Evolutionary conservation across 352 stramenopile genomes (phyloP), one percentile per base, ranked within the genome.

Genomic region (Phytophthora idaei): DNA sequence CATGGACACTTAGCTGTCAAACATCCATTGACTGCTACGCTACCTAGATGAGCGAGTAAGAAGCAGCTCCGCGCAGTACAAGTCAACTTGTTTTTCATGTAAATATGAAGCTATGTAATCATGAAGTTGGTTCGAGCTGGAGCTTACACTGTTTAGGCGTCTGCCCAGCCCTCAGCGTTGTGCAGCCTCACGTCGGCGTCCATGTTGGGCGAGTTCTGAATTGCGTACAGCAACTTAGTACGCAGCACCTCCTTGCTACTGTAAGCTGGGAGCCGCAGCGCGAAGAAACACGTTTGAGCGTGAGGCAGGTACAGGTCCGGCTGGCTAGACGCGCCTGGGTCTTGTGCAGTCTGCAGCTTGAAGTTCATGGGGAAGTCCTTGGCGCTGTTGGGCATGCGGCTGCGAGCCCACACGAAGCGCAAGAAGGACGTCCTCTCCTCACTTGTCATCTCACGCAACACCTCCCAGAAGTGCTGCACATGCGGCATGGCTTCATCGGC

Each of bases 261-360:
- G 76, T 99, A 99, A 52, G 89, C 76, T 21, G 98, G 98, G 28
- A 99, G 77, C 0, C 92, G 93, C 52, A 99, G 77, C 14, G 93
- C 96, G 73, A 99, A 99, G 83, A 99, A 99, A 73, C 98, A 99
- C 8, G 98, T 99, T 66, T 98, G 98, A n/a, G 97, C 97, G 69
- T 98, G 97, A 42, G 97, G 97, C 41, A 99, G 75, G 64, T 98
- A 98, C 57, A 91, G 76, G 64, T 98, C 91, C 1, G 90, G 87
- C 9, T 94, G 74, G 15, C 77, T 74, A 36, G 83, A 78, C 29
- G 85, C 77, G n/a, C 88, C 87, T 3, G 86, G 83, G 64, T 95
- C 89, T 64, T 95, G 87, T 5, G 89, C 86, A 15, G 89, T 78
- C 73, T 97, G 88, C 51, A 98, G 78, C 70, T 97, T 97, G 65